A percentile compares a stretch with the other conserved stretches of the same genome.
Conservation (phyloP, 2,329 filamentous ascomycete genomes). For the Lasiodiplodia citricola region DNA sequence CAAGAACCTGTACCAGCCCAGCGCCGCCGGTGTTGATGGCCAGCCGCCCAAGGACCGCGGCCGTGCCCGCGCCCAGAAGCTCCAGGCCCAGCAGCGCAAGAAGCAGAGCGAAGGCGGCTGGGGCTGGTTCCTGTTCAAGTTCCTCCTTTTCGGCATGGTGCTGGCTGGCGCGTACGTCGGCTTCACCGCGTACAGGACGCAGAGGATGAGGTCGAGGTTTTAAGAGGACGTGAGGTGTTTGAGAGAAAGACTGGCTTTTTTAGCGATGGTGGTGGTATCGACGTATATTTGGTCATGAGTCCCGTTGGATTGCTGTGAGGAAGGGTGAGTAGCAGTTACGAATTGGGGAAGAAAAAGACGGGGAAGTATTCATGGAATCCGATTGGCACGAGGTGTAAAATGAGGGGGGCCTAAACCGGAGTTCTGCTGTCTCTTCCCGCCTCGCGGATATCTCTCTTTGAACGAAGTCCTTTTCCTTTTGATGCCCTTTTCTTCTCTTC, state of each 20-base stretch:
- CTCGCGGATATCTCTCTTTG: not conserved
- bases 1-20: constrained; percentile 83
- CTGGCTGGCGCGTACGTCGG: constrained; percentile 80
- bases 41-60: constrained; percentile 36
- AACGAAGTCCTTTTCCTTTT: not conserved
- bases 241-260: not conserved
- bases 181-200: constrained; percentile 80
- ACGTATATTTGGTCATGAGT: not conserved
- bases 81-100: constrained; percentile 54
- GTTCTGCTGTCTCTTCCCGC: not conserved
- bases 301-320: not conserved
- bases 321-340: not conserved
- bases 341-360: not conserved
- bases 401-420: not conserved
- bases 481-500: not conserved
- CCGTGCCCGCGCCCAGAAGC: constrained; percentile 39
- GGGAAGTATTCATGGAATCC: not conserved
- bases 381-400: not conserved
- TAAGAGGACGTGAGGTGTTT: constrained; percentile 30
- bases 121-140: constrained; percentile 80
- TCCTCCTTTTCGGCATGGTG: constrained; percentile 74
- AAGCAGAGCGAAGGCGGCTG: constrained; percentile 50
- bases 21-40: constrained; percentile 40
- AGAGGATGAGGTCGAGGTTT: constrained; percentile 54
- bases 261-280: not conserved